Conservation (phyloP, 2,329 filamentous ascomycete genomes). For the Ceratocystis colombiana region DNA sequence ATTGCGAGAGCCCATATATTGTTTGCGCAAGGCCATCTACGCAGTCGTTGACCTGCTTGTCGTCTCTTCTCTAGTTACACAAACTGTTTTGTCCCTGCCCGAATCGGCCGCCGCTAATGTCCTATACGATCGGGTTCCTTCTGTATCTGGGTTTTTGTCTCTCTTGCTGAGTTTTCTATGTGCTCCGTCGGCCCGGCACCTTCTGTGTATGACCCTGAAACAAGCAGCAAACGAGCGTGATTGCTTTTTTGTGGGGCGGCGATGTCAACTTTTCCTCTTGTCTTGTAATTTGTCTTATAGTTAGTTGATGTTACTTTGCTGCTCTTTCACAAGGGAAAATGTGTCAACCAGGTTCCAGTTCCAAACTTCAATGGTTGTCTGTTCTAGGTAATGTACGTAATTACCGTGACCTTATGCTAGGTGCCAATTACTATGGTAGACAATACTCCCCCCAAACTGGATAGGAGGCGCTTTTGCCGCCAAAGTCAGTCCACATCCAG, state of each 20-base stretch:
- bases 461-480: neutral
- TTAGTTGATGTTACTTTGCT: neutral
- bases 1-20: neutral
- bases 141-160: neutral
- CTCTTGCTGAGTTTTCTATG: neutral
- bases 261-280: neutral
- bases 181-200: neutral
- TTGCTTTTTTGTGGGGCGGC: neutral
- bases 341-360: too few relatives aligned
- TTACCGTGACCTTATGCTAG: neutral
- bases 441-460: neutral
- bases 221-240: neutral
- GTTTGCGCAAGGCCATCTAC: neutral
- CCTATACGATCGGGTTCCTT: neutral
- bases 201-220: neutral
- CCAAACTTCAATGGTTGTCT: too few relatives aligned
- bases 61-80: neutral
- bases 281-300: neutral
- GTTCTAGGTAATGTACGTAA: neutral
- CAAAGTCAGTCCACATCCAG: conserved; percentile 8
- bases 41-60: too few relatives aligned
- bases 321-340: too few relatives aligned
- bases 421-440: neutral
- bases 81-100: neutral
- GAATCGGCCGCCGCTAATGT: neutral